Conservation (phyloP, 2,329 filamentous ascomycete species). For the Cryphonectria naterciae region DNA sequence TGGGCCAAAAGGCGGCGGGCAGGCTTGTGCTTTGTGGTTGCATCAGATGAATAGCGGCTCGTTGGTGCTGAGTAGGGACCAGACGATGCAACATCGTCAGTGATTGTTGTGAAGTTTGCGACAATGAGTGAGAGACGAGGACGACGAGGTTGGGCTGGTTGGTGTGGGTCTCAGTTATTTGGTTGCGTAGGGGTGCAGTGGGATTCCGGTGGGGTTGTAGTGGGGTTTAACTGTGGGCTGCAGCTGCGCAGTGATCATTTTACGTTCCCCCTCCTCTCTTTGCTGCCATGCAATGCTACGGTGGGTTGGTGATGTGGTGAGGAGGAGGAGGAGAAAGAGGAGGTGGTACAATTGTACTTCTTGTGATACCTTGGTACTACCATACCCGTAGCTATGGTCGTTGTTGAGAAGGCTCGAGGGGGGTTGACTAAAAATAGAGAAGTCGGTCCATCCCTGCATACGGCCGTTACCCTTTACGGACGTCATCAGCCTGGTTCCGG, state of each 20-base stretch:
- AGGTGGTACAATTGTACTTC: background rate
- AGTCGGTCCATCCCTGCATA: conserved; percentile 17
- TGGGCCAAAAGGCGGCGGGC: background rate
- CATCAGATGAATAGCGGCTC: background rate
- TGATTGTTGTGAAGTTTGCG: background rate
- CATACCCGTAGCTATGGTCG: background rate
- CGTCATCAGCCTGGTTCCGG: background rate
- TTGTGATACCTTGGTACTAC: background rate
- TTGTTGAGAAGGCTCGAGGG: background rate
- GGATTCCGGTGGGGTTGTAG: conserved; percentile 1
- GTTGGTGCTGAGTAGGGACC: conserved; percentile 12
- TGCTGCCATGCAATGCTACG: background rate
- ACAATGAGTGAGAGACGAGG: background rate
- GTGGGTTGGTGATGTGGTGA: background rate
- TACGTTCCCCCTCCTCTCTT: background rate
- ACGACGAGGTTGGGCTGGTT: background rate
- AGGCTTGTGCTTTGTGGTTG: background rate
- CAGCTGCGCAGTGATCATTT: background rate
- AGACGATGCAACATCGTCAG: background rate
- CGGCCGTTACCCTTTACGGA: background rate
- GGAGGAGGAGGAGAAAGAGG: background rate
- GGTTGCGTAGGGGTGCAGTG: background rate
- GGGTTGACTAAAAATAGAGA: conserved; percentile 22
- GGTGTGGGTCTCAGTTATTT: background rate
- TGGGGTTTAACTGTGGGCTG: background rate